Evolutionary conservation across 257 asterid species (phyloP), one percentile per base, ranked within the genome.

Genomic region (Lavandula angustifolia): DNA sequence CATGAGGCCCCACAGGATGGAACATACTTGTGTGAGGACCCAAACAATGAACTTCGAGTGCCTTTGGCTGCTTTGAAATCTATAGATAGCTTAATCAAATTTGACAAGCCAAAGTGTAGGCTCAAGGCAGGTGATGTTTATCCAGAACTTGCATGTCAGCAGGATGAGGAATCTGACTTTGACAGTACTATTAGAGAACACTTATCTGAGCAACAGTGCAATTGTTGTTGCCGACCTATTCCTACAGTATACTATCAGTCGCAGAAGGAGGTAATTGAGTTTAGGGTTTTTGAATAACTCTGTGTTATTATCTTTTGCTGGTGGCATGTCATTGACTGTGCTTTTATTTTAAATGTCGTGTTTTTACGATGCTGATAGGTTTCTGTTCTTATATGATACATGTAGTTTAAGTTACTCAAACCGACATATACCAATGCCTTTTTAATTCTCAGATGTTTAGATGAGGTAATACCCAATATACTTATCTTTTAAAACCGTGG

Each of bases 31-130:
- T 78, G 70, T 17, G 96, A 90, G 79, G 96, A 87, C 62, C 65
- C 95, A 68, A 87, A 78, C 64, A 72, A 79, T 40, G 99, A 94
- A 69, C 95, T 94, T 59, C 80, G 79, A 34, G 95, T 94, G 74
- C 96, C 99, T 67, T 77, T 81, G 6, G 84, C 81, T 76, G 89
- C 92, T 79, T 82, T 94, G 82, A 94, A 94, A 75, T 86, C 95
- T 58, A 78, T 87, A 58, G 96, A 94, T 69, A 94, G 99, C 83
- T 76, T 94, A 77, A 83, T 94, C 77, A 80, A 81, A 78, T 94
- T 94, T 76, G 96, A 94, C 79, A 90, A 81, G 84, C 96, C 99
- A 43, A 90, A 80, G 69, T 86, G 92, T 66, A 77, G 84, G 67
- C 82, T 84, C 65, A 94, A 85, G 83, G 95, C 95, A 40, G 62